Conservation (phyloP, 208 protist species). For the Herpetomonas muscarum region DNA sequence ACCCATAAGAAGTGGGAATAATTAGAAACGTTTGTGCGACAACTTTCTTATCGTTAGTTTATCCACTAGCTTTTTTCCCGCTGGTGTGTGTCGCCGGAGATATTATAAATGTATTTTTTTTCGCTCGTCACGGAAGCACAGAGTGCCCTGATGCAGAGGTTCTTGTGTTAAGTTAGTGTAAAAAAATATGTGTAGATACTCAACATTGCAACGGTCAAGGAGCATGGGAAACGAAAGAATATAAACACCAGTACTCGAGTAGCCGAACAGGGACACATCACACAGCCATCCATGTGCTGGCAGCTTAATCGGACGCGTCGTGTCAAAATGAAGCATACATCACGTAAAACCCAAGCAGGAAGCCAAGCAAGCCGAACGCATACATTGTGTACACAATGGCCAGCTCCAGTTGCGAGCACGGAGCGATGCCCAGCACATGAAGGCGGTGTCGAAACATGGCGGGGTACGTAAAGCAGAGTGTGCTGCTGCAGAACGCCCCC, state of each 20-base stretch:
- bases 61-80: too few species aligned
- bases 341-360: slow-evolving; percentile 37
- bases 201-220: too few species aligned
- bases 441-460: slow-evolving; percentile 52
- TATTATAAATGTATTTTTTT: too few species aligned
- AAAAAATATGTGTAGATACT: too few species aligned
- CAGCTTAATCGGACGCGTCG: background rate
- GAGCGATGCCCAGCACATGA: slow-evolving; percentile 38
- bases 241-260: background rate
- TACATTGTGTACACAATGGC: slow-evolving; percentile 39
- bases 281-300: too few species aligned
- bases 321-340: background rate
- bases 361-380: slow-evolving; percentile 36
- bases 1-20: too few species aligned
- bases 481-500: slow-evolving; percentile 67
- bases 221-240: background rate
- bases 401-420: slow-evolving; percentile 25
- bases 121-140: too few species aligned
- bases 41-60: too few species aligned
- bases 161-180: too few species aligned
- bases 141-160: too few species aligned
- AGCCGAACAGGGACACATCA: slow-evolving; percentile 7
- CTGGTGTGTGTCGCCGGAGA: too few species aligned
- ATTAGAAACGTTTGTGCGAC: too few species aligned
- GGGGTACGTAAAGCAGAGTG: slow-evolving; percentile 64